These are phyloP conservation scores for Apium graveolens DNA, from an alignment of 129 eudicot genomes.

Conservation along the genomic window DNA sequence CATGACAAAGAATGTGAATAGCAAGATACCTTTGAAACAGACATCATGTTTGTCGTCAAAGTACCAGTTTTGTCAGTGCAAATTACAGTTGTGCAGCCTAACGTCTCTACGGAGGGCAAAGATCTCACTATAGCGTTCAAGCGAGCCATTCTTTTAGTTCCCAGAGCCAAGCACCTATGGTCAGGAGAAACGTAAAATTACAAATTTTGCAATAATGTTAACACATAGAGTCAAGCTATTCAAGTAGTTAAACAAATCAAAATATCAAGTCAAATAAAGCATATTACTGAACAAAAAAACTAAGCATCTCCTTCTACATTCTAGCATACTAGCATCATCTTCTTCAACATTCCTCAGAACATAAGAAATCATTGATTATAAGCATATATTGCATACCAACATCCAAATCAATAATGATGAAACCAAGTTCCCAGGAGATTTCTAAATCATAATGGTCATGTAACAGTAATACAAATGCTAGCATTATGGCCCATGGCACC, in stretches of 20 bases:
- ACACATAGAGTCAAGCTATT: background rate
- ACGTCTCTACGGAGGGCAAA: slow-evolving; percentile 96
- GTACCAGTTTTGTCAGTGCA: slow-evolving; percentile 99
- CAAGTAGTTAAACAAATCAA: background rate
- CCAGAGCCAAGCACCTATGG: slow-evolving; percentile 94
- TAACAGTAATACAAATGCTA: background rate
- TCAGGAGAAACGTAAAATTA: background rate
- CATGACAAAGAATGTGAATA: background rate
- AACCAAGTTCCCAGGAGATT: background rate
- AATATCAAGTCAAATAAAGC: background rate
- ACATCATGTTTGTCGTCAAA: slow-evolving; percentile 97
- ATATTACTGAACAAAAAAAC: background rate
- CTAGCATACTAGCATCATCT: background rate
- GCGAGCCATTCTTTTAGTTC: slow-evolving; percentile 98
- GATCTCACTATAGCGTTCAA: slow-evolving; percentile 97
- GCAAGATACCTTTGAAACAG: slow-evolving; percentile 78
- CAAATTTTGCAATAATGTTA: background rate
- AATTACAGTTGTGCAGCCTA: slow-evolving; percentile 97
- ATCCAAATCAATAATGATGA: background rate
- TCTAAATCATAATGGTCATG: background rate
- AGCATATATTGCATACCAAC: background rate
- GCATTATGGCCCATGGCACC: background rate
- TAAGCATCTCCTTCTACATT: background rate
- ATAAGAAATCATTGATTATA: background rate
- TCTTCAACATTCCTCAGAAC: background rate